Evolutionary conservation across 23 red algal genomes (phyloP), one percentile per base, ranked within the genome.

Genomic region (Gracilaria gracilis): DNA sequence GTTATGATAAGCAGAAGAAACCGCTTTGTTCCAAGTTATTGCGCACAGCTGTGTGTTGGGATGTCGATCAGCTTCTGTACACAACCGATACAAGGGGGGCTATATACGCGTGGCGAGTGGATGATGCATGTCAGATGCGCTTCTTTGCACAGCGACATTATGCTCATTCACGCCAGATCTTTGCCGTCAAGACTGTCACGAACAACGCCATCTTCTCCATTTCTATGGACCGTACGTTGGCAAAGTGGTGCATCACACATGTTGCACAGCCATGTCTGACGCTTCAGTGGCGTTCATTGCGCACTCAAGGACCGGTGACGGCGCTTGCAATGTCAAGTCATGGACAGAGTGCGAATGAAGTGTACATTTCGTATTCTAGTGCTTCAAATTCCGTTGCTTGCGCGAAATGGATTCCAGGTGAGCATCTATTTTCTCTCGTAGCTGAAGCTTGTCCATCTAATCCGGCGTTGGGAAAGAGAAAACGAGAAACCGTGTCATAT

Each of bases 211-310:
- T 51, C 35, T 66, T 58, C 31, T 65, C 85, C 49, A 78, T 62
- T 62, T 89, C 85, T 42, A 89, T 80, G 85, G 85, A 89, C 57
- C 67, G 85, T 3, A 78, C 85, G 23, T 36, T 80, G 34, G 67
- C 85, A 66, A 38, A 61, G 38, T 89, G 85, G 85, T 34, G 50
- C 34, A 25, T 89, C 16, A 39, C 39, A 1, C 24, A 49, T 17
- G 46, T 31, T 1, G 39, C 57, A 24, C 21, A 36, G 19, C 67
- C 67, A 21, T 14, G 50, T 65, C n/a, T 77, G 49, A 34, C 53
- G 28, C 66, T 67, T 31, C 67, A 57, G n/a, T 62, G 48, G n/a
- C 67, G 85, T 57, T 58, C 67, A 6, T 53, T 79, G 12, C 47
- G 85, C 23, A 89, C 71, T 34, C 74, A 48, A 32, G 85, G 85